Conservation (phyloP, 176 grass and related monocot species). For the Zoysia japonica region DNA sequence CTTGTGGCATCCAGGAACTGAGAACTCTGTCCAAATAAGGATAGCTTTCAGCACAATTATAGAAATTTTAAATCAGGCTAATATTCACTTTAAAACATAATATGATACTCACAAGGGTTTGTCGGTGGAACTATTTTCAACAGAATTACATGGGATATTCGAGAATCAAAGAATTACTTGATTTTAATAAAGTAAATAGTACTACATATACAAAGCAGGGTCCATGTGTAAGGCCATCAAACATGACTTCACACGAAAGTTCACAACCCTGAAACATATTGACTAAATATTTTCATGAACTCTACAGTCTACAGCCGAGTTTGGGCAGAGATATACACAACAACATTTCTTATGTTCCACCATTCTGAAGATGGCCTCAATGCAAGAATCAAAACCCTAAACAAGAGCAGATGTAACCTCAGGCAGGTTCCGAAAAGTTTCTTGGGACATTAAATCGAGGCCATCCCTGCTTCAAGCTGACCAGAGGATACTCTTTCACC, state of each 20-base stretch:
- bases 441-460: constrained; percentile 9
- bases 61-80: not conserved
- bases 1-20: not conserved
- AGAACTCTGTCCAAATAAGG: not conserved
- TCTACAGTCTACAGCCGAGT: constrained; percentile 44
- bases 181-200: not conserved
- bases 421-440: constrained; percentile 17
- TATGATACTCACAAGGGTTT: not conserved
- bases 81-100: constrained; percentile 26
- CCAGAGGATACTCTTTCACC: constrained; percentile 1
- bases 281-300: constrained; percentile 36
- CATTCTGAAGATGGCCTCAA: constrained; percentile 12
- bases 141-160: constrained; percentile 14
- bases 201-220: constrained; percentile 1
- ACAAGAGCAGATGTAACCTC: constrained; percentile 36
- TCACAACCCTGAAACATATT: constrained; percentile 24
- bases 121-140: not conserved
- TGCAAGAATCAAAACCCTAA: constrained; percentile 30
- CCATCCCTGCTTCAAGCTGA: constrained; percentile 31
- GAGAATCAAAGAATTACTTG: constrained; percentile 37
- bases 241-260: constrained; percentile 35
- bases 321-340: constrained; percentile 52
- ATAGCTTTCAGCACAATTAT: not conserved
- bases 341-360: constrained; percentile 26
- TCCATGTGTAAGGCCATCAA: constrained; percentile 24